Conservation (phyloP, 2,329 filamentous ascomycete genomes). For the Pseudocercospora vitis region DNA sequence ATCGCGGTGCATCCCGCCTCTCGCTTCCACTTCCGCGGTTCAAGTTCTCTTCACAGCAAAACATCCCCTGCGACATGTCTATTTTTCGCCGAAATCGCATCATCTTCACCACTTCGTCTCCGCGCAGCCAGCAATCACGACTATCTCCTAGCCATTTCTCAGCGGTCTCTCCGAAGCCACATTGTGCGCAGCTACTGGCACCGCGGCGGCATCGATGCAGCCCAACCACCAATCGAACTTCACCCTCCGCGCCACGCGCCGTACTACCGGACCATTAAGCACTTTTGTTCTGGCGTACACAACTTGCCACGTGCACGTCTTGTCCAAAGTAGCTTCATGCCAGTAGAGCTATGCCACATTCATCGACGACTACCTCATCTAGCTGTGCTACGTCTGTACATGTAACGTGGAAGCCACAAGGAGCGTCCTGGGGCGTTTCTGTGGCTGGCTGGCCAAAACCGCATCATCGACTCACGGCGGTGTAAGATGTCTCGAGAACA, state of each 20-base stretch:
- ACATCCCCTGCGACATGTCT: background rate
- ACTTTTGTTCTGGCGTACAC: background rate
- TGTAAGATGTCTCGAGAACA: background rate
- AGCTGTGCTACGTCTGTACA: background rate
- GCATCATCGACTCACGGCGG: background rate
- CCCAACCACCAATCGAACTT: background rate
- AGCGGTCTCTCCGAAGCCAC: constrained; percentile 10
- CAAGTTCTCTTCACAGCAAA: background rate
- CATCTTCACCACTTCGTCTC: background rate
- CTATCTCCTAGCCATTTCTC: background rate
- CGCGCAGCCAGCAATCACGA: background rate
- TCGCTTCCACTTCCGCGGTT: background rate
- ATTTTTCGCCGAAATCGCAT: background rate
- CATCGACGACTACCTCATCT: background rate
- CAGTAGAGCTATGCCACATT: background rate
- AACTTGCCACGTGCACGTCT: background rate
- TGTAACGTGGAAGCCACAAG: constrained; percentile 5
- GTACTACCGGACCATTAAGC: background rate
- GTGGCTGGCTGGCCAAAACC: constrained; percentile 1
- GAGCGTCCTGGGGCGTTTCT: constrained; percentile 1
- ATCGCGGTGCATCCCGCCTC: background rate
- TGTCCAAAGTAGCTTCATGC: background rate
- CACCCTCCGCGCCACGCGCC: background rate
- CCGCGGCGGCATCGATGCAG: constrained; percentile 3
- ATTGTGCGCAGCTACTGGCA: constrained; percentile 1